Conservation (phyloP, 176 grass and related monocot genomes). For the Carex pumila region DNA sequence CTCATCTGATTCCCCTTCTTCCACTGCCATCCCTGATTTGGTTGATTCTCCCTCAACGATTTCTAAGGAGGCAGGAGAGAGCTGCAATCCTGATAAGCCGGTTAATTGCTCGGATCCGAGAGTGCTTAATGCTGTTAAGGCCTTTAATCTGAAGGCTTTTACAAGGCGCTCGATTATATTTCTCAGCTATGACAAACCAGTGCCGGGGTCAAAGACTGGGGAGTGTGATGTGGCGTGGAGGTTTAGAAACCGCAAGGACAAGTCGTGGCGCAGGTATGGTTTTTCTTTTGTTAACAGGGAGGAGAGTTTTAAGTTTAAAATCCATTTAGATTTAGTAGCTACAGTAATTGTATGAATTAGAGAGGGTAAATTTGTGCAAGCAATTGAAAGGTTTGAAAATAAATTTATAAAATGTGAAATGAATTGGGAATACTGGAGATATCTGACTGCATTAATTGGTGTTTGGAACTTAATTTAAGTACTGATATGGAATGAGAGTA, state of each 20-base stretch:
- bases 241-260: slow-evolving; percentile 74
- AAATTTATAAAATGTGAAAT: background rate
- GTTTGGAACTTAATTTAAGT: background rate
- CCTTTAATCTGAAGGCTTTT: slow-evolving; percentile 68
- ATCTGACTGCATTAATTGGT: background rate
- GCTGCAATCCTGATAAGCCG: slow-evolving; percentile 46
- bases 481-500: background rate
- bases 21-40: background rate
- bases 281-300: background rate
- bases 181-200: slow-evolving; percentile 69
- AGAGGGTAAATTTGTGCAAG: background rate
- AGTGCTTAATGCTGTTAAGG: slow-evolving; percentile 65
- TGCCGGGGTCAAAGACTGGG: slow-evolving; percentile 31
- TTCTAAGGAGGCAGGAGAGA: background rate
- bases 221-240: slow-evolving; percentile 83
- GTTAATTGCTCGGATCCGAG: slow-evolving; percentile 76
- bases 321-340: background rate
- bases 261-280: slow-evolving; percentile 66
- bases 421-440: background rate
- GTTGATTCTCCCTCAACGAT: background rate
- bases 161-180: slow-evolving; percentile 63
- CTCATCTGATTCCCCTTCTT: background rate
- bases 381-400: background rate
- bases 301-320: background rate
- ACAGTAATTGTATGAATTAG: background rate